Evolutionary conservation across 352 stramenopile species (phyloP), one percentile per base, ranked within the genome.

Genomic region (Pythium oligandrum): DNA sequence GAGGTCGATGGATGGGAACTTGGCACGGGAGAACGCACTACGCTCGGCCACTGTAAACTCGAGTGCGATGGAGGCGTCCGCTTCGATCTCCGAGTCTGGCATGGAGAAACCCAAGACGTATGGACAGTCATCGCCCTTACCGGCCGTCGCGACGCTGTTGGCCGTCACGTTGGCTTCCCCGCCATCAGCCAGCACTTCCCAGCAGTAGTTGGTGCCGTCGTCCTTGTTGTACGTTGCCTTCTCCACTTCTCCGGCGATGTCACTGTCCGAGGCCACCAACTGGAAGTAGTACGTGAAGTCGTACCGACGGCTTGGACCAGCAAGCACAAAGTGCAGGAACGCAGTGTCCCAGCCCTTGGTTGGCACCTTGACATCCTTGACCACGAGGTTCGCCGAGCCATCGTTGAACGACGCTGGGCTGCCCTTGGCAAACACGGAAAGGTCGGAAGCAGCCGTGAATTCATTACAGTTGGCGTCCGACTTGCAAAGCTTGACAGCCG

Each of bases 251-350:
- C 62, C 42, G 2, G 49, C 40, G n/a, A 63, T 31, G 11, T 78
- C 50, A 1, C 57, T 59, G 26, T 59, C 40, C 0, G 64, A 77
- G 17, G 72, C 71, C 31, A 83, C 62, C 5, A 85, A 48, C 31
- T 74, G 55, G 35, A 88, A 83, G 58, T 80, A 80, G 51, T 66
- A 76, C 44, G 71, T 59, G 47, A 74, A 71, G 47, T 88, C 78
- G 39, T 78, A 85, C 46, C 78, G 58, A 17, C 66, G 69, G 26
- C 65, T 59, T 8, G 56, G 36, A 0, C 66, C 70, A 5, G 64
- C 64, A 4, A 86, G 53, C 8, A 78, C 77, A 37, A 86, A 34
- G 49, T 85, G 75, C 3, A 61, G 48, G 46, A 85, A 73, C 4
- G 73, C 73, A 0, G 42, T 37, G 45, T 82, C 78, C 53, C 61